These are phyloP conservation scores for Capillidium heterosporum DNA, from an alignment of 371 early-diverging fungal species.

Conservation along the genomic window DNA sequence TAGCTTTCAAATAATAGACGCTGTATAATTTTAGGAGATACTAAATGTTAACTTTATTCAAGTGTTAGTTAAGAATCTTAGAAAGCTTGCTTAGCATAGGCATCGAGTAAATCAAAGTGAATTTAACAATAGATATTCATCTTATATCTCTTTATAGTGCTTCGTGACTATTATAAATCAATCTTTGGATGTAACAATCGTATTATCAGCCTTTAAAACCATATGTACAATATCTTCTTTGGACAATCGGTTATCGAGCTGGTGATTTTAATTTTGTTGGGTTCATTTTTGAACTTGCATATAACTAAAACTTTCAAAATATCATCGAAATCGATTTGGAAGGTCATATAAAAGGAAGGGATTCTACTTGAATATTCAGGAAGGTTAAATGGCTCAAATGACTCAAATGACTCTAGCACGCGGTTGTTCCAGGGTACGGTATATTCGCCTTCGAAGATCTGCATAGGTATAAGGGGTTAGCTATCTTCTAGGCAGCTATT, in stretches of 20 bases:
- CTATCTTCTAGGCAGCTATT: constrained; percentile 92
- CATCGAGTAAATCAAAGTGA: too few relatives aligned
- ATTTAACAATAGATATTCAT: too few relatives aligned
- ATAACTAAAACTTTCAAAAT: constrained; percentile 91
- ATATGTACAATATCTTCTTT: constrained; percentile 95
- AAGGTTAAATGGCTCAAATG: constrained; percentile 85
- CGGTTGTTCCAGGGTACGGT: constrained; percentile 90
- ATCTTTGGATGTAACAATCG: too few relatives aligned
- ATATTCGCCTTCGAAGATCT: constrained; percentile 97
- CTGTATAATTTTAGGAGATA: too few relatives aligned
- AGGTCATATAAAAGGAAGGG: constrained; percentile 95
- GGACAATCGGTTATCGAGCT: constrained; percentile 95
- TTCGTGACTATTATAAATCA: too few relatives aligned
- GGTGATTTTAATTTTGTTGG: constrained; percentile 93
- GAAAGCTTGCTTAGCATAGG: too few relatives aligned
- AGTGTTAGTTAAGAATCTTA: too few relatives aligned
- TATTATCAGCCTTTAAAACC: constrained; percentile 87
- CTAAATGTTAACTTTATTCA: too few relatives aligned
- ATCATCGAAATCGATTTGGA: constrained; percentile 95
- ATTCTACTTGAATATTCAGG: constrained; percentile 92
- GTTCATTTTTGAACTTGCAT: constrained; percentile 86
- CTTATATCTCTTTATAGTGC: too few relatives aligned
- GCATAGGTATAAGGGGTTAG: constrained; percentile 94
- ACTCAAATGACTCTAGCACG: constrained; percentile 89
- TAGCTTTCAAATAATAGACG: too few relatives aligned